Evolutionary conservation across 108 stramenopile genomes (phyloP), one percentile per base, ranked within the genome.

Genomic region (Skeletonema menzelii): DNA sequence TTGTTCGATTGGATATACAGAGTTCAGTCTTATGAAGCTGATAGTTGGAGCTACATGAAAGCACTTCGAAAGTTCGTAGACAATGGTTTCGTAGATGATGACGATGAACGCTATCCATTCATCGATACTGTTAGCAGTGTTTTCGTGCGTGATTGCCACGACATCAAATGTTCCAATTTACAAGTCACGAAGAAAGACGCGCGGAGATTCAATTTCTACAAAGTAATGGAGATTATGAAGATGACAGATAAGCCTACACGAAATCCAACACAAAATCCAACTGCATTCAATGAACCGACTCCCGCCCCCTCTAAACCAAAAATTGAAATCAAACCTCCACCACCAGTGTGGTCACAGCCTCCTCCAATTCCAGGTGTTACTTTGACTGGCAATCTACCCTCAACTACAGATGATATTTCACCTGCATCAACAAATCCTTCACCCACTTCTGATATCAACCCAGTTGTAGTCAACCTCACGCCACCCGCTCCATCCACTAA

Each of bases 1-100:
- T 20, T 75, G 34, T 75, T 75, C 27, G 67, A 75, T 47, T 75
- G 73, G 73, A 34, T 70, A 62, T 69, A 75, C 19, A 40, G 69
- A 38, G 44, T 75, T 20, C 73, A 75, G 61, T 49, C 59, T 7
- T 75, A 75, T 59, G 77, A 73, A 28, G 61, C 17, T 32, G 8
- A 17, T 46, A 67, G 20, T 10, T 75, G 73, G 73, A 69, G 59
- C 57, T 75, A 75, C 30, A 59, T 75, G 10, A 14, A 32, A 24
- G 20, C 60, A 24, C 27, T 75, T 15, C 28, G 60, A 28, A 46
- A 69, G 30, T 75, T 75, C 58, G 73, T 75, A 2, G 73, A 75
- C 49, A 58, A 59, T 35, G 69, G 68, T 5, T 61, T 69, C 35
- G 37, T 28, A 17, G 73, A 75, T 35, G 67, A 69, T 38, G 20